Percentiles rank a stretch among this genome's conserved stretches.
phyloP scores from a whole-genome alignment of 2,329 filamentous ascomycete genomes.

The Aspergillus fumigatiaffinis region DNA sequence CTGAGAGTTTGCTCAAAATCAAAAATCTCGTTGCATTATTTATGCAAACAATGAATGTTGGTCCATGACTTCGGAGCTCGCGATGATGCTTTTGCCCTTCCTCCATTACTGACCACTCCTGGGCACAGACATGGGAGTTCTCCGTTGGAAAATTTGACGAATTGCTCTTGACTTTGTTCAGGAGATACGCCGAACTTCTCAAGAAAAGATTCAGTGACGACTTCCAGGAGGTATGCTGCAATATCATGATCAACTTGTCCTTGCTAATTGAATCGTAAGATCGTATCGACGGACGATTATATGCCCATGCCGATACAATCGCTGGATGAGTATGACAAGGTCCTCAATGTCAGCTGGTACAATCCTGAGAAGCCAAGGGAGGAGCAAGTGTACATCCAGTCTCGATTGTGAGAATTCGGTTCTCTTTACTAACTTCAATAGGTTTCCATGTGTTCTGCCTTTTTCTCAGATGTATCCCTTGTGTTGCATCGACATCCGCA shows the following conservation, averaged over 20 bases:
- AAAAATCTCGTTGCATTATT: constrained; percentile 91
- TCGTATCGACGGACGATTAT: constrained; percentile 90
- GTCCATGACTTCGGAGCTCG: constrained; percentile 19
- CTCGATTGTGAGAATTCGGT: background rate
- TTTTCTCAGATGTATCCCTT: constrained; percentile 99
- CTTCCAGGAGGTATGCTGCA: constrained; percentile 70
- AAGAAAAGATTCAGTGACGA: constrained; percentile 91
- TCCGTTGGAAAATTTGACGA: constrained; percentile 75
- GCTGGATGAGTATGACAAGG: constrained; percentile 87
- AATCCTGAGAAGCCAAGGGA: constrained; percentile 73
- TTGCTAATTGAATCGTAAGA: constrained; percentile 35
- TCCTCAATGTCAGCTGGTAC: constrained; percentile 95
- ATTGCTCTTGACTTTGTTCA: constrained; percentile 83
- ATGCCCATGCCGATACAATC: constrained; percentile 99
- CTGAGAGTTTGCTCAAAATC: constrained; percentile 86
- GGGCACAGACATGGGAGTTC: constrained; percentile 75
- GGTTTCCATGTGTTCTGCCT: constrained; percentile 90
- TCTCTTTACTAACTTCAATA: constrained; percentile 32
- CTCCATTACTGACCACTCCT: background rate
- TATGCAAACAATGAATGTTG: constrained; percentile 94
- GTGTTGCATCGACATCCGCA: constrained; percentile 96
- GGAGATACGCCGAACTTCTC: constrained; percentile 87
- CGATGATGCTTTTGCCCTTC: constrained; percentile 4
- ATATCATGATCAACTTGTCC: background rate
- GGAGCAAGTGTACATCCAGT: constrained; percentile 62